phyloP scores from a whole-genome alignment of 2,329 filamentous ascomycete species.

The Phyllosticta citribraziliensis region DNA sequence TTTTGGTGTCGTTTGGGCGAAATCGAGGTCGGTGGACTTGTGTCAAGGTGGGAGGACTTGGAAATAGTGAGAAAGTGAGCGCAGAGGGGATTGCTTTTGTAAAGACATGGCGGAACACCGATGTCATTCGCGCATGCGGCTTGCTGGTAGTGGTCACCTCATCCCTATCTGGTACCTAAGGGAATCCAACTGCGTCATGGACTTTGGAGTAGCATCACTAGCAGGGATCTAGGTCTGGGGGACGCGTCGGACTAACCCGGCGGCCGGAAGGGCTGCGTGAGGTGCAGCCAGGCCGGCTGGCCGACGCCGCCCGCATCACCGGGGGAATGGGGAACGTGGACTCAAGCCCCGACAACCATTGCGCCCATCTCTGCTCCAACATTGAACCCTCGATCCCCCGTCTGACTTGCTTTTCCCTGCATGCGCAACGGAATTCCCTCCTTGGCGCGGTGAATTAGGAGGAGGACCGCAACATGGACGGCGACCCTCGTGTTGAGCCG shows the following conservation, averaged over 20 bases:
- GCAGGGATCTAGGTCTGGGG: not conserved
- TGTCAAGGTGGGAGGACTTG: not conserved
- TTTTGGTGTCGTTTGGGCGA: not conserved
- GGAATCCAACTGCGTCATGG: not conserved
- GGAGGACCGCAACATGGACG: constrained; percentile 48
- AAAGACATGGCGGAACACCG: not conserved
- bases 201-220: not conserved
- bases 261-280: constrained; percentile 8
- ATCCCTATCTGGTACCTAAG: not conserved
- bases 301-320: too few species aligned
- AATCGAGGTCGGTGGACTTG: not conserved
- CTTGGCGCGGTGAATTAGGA: constrained; percentile 8
- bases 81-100: not conserved
- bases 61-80: not conserved
- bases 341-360: not conserved
- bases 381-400: not conserved
- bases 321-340: constrained; percentile 5
- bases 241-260: not conserved
- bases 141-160: not conserved
- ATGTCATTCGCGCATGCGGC: not conserved
- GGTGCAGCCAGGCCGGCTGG: not conserved
- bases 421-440: constrained; percentile 2
- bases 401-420: not conserved
- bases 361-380: not conserved
- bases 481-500: constrained; percentile 58